These are phyloP conservation scores for Mrakia hoshinonis DNA, from an alignment of 768 basidiomycete species.

Conservation along the genomic window DNA sequence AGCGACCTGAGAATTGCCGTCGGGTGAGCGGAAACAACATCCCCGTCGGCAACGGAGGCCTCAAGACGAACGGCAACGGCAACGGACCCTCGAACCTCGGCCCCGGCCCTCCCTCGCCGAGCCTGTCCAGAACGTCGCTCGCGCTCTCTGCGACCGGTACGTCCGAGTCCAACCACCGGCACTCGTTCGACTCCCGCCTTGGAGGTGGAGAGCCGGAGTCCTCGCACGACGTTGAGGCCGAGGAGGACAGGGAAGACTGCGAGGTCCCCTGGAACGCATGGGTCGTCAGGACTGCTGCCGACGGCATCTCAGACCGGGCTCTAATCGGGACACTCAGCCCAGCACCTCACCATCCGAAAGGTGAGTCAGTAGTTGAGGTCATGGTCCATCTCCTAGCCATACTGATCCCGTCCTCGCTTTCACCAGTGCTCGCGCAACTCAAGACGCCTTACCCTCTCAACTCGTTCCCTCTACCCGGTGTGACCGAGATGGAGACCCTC, in stretches of 20 bases:
- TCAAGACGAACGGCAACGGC: not conserved
- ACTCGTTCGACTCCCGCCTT: not conserved
- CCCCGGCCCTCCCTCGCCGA: not conserved
- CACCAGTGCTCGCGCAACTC: constrained; percentile 27
- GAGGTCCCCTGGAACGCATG: constrained; percentile 24
- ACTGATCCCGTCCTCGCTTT: not conserved
- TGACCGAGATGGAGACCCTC: not conserved
- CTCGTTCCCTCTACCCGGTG: constrained; percentile 3
- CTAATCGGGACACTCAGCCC: constrained; percentile 24
- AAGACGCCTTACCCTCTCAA: constrained; percentile 20
- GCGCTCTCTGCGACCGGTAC: not conserved
- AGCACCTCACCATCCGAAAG: constrained; percentile 23
- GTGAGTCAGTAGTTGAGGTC: not conserved
- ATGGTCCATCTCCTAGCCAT: not conserved
- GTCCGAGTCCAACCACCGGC: not conserved
- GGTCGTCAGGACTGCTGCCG: not conserved
- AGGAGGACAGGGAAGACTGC: constrained; percentile 22
- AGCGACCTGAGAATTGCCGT: not conserved
- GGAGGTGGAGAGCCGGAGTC: not conserved
- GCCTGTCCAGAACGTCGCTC: not conserved
- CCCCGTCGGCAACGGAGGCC: not conserved
- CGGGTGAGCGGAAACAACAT: not conserved
- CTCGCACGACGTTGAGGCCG: constrained; percentile 1
- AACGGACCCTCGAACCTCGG: not conserved
- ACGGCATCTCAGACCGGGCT: not conserved